Evolutionary conservation across 208 protist species (phyloP).

Genomic region (Angomonas deanei): DNA sequence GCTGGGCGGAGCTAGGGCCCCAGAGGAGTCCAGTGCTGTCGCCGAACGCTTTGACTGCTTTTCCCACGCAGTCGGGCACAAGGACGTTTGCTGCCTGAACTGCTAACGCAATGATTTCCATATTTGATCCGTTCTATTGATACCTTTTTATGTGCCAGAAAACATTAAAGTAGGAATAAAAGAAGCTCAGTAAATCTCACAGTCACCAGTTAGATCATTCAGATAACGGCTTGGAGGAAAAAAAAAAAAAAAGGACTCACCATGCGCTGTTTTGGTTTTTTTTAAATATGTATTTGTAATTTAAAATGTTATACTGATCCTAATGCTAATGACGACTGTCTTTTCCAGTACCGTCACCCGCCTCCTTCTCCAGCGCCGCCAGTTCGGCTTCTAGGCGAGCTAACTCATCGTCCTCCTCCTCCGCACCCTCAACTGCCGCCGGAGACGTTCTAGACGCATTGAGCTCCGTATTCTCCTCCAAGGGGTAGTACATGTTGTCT

Average conservation of each 20-base stretch:
- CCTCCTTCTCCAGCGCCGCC: constrained; percentile 57
- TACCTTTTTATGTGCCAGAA: constrained; percentile 6
- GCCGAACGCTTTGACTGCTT: constrained; percentile 24
- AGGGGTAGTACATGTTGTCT: constrained; percentile 73
- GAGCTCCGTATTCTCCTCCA: constrained; percentile 72
- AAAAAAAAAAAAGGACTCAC: neutral
- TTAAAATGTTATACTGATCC: neutral
- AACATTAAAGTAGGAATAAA: constrained; percentile 8
- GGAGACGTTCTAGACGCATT: constrained; percentile 27
- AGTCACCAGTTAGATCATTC: too few relatives aligned
- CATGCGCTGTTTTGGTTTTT: neutral
- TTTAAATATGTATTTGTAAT: neutral
- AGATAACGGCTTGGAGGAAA: too few relatives aligned
- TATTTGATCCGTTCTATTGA: neutral
- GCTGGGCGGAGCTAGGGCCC: constrained; percentile 27
- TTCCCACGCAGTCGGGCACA: constrained; percentile 32
- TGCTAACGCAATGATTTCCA: constrained; percentile 12
- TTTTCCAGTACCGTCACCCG: neutral
- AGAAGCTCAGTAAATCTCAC: neutral
- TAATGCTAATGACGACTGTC: neutral
- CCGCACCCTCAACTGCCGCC: constrained; percentile 1
- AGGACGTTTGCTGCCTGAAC: too few relatives aligned
- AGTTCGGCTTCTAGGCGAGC: constrained; percentile 80
- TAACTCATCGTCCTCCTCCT: constrained; percentile 58
- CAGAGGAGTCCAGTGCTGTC: constrained; percentile 39